Percentiles rank a stretch among this genome's conserved stretches.
These are phyloP conservation scores for Cyathus striatus DNA, from an alignment of 768 basidiomycete genomes.

Conservation along the genomic window DNA sequence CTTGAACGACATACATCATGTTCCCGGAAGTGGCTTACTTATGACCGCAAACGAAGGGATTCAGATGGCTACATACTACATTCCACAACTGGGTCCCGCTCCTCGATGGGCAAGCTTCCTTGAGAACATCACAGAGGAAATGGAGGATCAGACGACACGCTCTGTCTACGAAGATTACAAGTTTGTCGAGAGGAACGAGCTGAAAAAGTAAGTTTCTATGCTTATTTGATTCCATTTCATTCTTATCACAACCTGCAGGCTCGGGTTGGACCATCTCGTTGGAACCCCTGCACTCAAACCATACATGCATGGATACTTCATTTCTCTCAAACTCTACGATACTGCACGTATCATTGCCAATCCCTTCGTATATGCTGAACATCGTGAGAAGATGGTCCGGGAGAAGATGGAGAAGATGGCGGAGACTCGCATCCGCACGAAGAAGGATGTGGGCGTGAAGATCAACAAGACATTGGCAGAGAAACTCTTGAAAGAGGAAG, in stretches of 20 bases:
- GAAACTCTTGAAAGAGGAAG: conserved; percentile 66
- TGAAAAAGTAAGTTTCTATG: conserved; percentile 55
- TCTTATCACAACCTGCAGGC: conserved; percentile 43
- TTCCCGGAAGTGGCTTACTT: conserved; percentile 84
- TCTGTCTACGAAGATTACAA: conserved; percentile 96
- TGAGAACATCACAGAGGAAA: conserved; percentile 97
- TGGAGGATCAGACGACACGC: conserved; percentile 82
- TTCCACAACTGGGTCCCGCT: conserved; percentile 94
- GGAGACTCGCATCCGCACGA: conserved; percentile 85
- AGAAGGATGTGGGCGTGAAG: conserved; percentile 68
- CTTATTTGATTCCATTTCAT: neutral
- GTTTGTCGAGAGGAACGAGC: conserved; percentile 85
- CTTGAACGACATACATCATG: conserved; percentile 86
- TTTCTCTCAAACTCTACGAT: conserved; percentile 93
- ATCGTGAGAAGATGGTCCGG: conserved; percentile 82
- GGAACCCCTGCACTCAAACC: conserved; percentile 96
- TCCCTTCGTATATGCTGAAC: conserved; percentile 92
- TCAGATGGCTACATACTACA: conserved; percentile 90
- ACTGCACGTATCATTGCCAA: conserved; percentile 94
- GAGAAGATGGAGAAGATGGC: conserved; percentile 93
- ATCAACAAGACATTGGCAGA: conserved; percentile 81
- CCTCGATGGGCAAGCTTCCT: conserved; percentile 97
- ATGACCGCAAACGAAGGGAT: conserved; percentile 97
- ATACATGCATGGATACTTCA: conserved; percentile 99
- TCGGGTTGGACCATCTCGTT: conserved; percentile 92